Evolutionary conservation across 208 protist genomes (phyloP).

Genomic region (Wallacemonas sp.): DNA sequence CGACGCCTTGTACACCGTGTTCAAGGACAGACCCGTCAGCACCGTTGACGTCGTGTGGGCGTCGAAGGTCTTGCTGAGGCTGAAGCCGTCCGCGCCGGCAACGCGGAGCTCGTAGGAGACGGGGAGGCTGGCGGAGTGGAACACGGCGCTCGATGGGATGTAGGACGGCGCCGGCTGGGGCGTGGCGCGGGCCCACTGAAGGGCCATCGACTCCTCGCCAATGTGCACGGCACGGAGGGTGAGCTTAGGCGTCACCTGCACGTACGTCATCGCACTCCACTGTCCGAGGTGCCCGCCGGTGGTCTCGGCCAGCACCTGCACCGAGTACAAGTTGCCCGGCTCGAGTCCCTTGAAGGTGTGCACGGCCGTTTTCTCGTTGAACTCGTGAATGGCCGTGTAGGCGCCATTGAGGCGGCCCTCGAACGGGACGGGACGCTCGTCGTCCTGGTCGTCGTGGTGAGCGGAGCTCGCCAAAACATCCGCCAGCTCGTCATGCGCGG

Average conservation of each 20-base stretch:
- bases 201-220: slow-evolving; percentile 72
- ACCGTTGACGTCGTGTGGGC: slow-evolving; percentile 34
- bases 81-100: slow-evolving; percentile 30
- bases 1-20: slow-evolving; percentile 60
- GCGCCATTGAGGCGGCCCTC: slow-evolving; percentile 12
- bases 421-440: slow-evolving; percentile 1
- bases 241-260: slow-evolving; percentile 78
- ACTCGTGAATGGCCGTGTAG: slow-evolving; percentile 19
- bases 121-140: slow-evolving; percentile 6
- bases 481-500: slow-evolving; percentile 2
- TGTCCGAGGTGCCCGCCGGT: slow-evolving; percentile 73
- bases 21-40: slow-evolving; percentile 52
- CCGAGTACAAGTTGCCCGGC: slow-evolving; percentile 69
- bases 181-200: slow-evolving; percentile 55
- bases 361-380: slow-evolving; percentile 13
- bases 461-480: slow-evolving; percentile 1
- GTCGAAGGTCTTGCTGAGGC: slow-evolving; percentile 29
- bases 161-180: slow-evolving; percentile 8
- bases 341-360: slow-evolving; percentile 37
- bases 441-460: background rate
- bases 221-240: slow-evolving; percentile 41
- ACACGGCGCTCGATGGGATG: background rate
- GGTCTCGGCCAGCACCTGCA: slow-evolving; percentile 83
- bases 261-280: slow-evolving; percentile 72
- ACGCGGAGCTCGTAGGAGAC: slow-evolving; percentile 68